These are phyloP conservation scores for Candida insectorum DNA, from an alignment of 805 yeast species.

Conservation along the genomic window DNA sequence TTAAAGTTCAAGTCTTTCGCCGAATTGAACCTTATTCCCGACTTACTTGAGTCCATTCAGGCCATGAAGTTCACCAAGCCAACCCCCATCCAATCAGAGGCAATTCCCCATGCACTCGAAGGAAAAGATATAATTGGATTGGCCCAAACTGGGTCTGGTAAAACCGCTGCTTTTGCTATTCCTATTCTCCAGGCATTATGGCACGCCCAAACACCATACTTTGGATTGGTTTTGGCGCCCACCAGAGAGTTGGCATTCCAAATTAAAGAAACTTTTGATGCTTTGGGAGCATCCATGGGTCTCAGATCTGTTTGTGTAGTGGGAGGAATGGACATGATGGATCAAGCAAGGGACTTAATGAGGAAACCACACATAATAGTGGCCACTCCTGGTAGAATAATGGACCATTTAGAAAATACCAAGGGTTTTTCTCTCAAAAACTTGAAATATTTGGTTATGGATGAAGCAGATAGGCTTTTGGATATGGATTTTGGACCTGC, in stretches of 20 bases:
- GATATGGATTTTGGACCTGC: constrained; percentile 98
- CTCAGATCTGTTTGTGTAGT: constrained; percentile 84
- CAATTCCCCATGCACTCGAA: constrained; percentile 85
- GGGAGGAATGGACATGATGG: constrained; percentile 99
- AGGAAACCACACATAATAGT: constrained; percentile 91
- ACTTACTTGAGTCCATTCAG: constrained; percentile 75
- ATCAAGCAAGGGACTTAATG: constrained; percentile 90
- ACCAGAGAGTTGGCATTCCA: constrained; percentile 84
- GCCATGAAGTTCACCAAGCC: constrained; percentile 74
- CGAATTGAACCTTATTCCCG: constrained; percentile 68
- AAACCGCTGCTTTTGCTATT: constrained; percentile 97
- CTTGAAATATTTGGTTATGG: constrained; percentile 83
- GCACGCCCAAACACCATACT: constrained; percentile 84
- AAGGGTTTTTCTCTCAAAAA: constrained; percentile 82
- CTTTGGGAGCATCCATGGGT: constrained; percentile 89
- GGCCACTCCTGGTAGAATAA: constrained; percentile 92
- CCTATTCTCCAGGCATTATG: constrained; percentile 90
- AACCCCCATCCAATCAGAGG: constrained; percentile 89
- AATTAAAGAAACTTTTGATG: constrained; percentile 92
- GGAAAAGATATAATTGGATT: constrained; percentile 93
- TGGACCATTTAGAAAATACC: constrained; percentile 92
- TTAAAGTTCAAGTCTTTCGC: constrained; percentile 39
- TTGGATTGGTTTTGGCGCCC: constrained; percentile 84
- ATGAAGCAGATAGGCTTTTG: constrained; percentile 92
- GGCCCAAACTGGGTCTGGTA: constrained; percentile 98